phyloP scores from a whole-genome alignment of 805 yeast genomes.

The Wickerhamomyces chaumierensis region DNA sequence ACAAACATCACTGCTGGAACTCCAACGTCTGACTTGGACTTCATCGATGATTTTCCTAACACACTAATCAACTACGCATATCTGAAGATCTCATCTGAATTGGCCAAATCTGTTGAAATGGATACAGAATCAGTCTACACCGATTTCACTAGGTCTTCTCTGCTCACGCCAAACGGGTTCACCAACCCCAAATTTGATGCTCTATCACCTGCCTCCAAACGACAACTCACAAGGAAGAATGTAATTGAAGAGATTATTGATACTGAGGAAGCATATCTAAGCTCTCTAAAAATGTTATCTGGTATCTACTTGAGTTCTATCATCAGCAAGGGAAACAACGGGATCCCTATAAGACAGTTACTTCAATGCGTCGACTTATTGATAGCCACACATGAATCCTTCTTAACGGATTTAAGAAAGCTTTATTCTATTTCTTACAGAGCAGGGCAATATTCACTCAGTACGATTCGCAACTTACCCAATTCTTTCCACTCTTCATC shows the following conservation, averaged over 20 bases:
- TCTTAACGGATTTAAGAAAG: constrained; percentile 18
- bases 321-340: constrained; percentile 19
- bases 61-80: not conserved
- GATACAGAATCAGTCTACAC: constrained; percentile 1
- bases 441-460: not conserved
- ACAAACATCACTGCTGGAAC: not conserved
- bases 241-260: constrained; percentile 34
- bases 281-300: constrained; percentile 30
- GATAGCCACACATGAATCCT: constrained; percentile 21
- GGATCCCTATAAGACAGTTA: constrained; percentile 25
- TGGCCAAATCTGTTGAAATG: not conserved
- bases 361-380: constrained; percentile 20
- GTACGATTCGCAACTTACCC: not conserved
- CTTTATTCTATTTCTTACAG: constrained; percentile 4
- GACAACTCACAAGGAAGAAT: constrained; percentile 15
- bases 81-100: not conserved
- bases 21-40: not conserved
- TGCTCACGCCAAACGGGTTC: constrained; percentile 9
- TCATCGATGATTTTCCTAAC: not conserved
- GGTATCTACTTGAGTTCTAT: constrained; percentile 32
- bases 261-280: constrained; percentile 38
- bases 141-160: constrained; percentile 11
- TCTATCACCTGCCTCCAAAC: constrained; percentile 10
- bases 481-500: not conserved
- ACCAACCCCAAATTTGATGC: constrained; percentile 1